Evolutionary conservation across 345 rosid species (phyloP), one percentile per base, ranked within the genome.

Genomic region (Gossypium ekmanianum): DNA sequence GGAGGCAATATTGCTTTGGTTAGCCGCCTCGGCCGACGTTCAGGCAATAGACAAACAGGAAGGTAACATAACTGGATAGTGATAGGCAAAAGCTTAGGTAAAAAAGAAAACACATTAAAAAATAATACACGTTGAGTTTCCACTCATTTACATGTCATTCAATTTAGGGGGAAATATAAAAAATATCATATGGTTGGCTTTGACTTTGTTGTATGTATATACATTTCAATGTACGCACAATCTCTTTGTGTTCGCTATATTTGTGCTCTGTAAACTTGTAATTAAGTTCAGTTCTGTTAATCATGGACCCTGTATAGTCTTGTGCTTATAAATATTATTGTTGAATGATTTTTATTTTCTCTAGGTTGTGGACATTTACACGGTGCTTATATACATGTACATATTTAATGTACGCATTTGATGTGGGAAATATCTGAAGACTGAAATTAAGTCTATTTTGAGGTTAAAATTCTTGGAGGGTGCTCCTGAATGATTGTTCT

Each of bases 11-110:
- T 79, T 61, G 87, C 94, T 24, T 79, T 94, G 63, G 93, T 79
- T 71, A 86, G 84, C 81, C 86, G 88, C 61, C 88, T 91, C 56
- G 88, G 88, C 27, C 88, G 88, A 75, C 87, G 88, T 45, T 91
- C 97, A 2, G 89, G 85, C 62, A 87, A 96, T 85, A 85, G 98
- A 75, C 61, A 62, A 43, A n/a, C 11, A n/a, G 66, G 76, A 69
- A 66, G 76, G 61, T 43, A 75, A 2, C 34, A 39, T 74, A 71
- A 71, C 57, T 77, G 68, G 41, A 26, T 70, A 81, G 69, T 39
- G 43, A 45, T 69, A 51, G 73, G 69, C 50, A 45, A 77, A 34
- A 27, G 66, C 20, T 73, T 51, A 45, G 80, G 45, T 58, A 66
- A 68, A 64, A 34, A 34, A 1, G 7, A 34, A 34, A 51, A 47